Evolutionary conservation across 176 grass and related monocot genomes (phyloP).

Genomic region (Bothriochloa decipiens): DNA sequence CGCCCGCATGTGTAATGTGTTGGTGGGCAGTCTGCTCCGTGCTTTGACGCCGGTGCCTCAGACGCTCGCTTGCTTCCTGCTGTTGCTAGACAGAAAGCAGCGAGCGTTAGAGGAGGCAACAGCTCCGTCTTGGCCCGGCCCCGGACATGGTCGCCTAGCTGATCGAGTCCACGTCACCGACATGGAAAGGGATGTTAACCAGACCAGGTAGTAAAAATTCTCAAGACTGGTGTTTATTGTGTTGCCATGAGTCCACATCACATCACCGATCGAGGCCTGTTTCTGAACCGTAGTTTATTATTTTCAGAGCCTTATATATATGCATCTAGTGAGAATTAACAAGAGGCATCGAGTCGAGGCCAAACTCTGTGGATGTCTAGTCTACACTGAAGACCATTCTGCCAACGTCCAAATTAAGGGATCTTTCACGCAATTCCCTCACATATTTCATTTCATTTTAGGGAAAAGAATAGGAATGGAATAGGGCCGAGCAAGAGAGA

Average conservation of each 20-base stretch:
- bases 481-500: background rate
- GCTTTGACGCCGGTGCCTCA: constrained; percentile 23
- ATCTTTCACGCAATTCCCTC: background rate
- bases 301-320: background rate
- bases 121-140: background rate
- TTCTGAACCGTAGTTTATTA: background rate
- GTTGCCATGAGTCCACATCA: background rate
- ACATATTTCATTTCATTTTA: background rate
- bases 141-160: constrained; percentile 5
- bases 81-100: background rate
- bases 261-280: background rate
- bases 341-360: background rate
- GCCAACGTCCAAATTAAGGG: background rate
- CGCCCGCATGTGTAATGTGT: background rate
- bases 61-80: background rate
- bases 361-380: background rate
- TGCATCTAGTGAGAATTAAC: background rate
- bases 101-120: background rate
- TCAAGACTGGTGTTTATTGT: too few relatives aligned
- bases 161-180: constrained; percentile 32
- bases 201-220: background rate
- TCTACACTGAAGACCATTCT: background rate
- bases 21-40: constrained; percentile 40
- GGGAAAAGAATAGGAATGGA: background rate
- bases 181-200: background rate